Conservation (phyloP, 306 rosid genomes). For the Alnus glutinosa region DNA sequence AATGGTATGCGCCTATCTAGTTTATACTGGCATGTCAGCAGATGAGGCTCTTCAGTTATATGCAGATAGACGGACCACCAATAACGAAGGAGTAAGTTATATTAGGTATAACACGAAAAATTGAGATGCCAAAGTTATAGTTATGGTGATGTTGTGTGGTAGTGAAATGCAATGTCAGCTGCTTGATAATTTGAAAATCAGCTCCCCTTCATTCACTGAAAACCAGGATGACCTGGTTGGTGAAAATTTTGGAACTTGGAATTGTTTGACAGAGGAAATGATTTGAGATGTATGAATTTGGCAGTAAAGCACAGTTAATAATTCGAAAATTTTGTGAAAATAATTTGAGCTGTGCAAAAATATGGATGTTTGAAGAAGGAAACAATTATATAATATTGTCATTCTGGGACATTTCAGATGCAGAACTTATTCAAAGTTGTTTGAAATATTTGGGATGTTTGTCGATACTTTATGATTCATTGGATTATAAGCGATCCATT, state of each 20-base stretch:
- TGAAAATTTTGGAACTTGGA: background rate
- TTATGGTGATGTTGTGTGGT: background rate
- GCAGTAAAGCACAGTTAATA: background rate
- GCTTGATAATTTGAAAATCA: constrained; percentile 15
- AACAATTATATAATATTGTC: constrained; percentile 10
- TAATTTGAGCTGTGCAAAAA: background rate
- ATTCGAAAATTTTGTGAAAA: background rate
- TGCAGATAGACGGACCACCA: constrained; percentile 87
- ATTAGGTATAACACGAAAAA: constrained; percentile 54
- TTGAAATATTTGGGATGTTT: background rate
- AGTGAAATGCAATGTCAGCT: constrained; percentile 5
- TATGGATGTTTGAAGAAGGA: background rate
- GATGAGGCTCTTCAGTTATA: constrained; percentile 87
- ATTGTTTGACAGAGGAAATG: background rate
- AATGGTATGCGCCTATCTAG: constrained; percentile 83
- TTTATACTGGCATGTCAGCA: constrained; percentile 75
- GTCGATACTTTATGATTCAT: background rate
- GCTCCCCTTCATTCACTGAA: background rate
- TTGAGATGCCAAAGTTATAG: constrained; percentile 30
- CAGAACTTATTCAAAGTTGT: background rate
- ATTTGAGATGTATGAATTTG: background rate
- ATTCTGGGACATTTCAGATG: background rate
- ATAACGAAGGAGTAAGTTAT: constrained; percentile 95
- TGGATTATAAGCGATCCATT: background rate
- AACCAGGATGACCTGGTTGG: constrained; percentile 1